Evolutionary conservation across 2,329 filamentous ascomycete species (phyloP), one percentile per base, ranked within the genome.

Genomic region (Mariannaea sp.): DNA sequence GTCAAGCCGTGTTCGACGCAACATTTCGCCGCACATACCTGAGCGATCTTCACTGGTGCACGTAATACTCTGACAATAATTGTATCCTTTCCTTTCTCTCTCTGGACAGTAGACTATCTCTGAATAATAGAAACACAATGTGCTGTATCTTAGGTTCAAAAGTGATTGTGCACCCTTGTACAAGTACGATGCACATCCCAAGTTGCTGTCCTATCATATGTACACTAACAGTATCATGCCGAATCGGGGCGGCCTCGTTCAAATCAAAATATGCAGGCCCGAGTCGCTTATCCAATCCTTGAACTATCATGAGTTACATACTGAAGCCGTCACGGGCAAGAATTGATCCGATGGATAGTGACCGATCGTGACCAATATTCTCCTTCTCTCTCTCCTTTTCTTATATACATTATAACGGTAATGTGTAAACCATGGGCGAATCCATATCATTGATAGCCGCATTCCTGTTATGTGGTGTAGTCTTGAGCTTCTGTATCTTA

Each of bases 131-230:
- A 40, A 26, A 44, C 49, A 53, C 51, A 14, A 44, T 39, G 55
- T 56, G 56, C 59, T 57, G 61, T 59, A 65, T 65, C 53, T 64
- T 54, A 43, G 43, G 52, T 54, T 51, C 55, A 43, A 55, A 45
- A 49, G 57, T 39, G n/a, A 17, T n/a, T 22, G 35, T 39, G 35
- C 17, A n/a, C n/a, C n/a, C 13, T 39, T 12, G 35, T 39, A 39
- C 55, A 44, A 41, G 52, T 49, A 55, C 52, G 54, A 49, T 56
- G 42, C 49, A 57, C n/a, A 51, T 47, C 41, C 53, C 42, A 32
- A 42, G 45, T 38, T 36, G n/a, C 51, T 60, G 53, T 58, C 49
- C 43, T 40, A 61, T 61, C 33, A 55, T n/a, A 53, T 56, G 58
- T 42, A 51, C 63, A 61, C n/a, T n/a, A n/a, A n/a, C n/a, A 52